A percentile compares a stretch with the other conserved stretches of the same genome.
Evolutionary conservation across 257 asterid species (phyloP).

Genomic region (Sherardia arvensis): DNA sequence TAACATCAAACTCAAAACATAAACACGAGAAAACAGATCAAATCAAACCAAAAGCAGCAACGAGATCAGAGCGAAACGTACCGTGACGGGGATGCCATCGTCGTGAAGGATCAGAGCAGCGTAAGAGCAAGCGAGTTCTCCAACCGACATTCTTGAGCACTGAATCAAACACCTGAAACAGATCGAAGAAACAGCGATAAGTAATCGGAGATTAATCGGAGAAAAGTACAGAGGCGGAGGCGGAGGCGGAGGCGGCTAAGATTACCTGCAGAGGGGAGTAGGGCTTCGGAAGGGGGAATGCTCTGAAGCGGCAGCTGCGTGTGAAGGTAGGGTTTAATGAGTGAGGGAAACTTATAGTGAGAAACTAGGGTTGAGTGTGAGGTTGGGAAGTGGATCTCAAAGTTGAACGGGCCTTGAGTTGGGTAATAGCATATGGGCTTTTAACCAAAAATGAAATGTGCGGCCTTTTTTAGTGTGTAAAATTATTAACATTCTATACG

Average conservation of each 20-base stretch:
- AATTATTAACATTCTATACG: too few species aligned
- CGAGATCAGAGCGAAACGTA: background rate
- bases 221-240: too few species aligned
- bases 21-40: background rate
- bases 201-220: background rate
- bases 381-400: background rate
- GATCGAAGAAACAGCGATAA: background rate
- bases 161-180: background rate
- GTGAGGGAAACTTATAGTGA: background rate
- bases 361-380: background rate
- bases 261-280: background rate
- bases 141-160: background rate
- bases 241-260: background rate
- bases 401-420: background rate
- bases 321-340: background rate
- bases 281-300: background rate
- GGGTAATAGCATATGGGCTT: too few species aligned
- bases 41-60: too few species aligned
- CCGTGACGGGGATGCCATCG: background rate
- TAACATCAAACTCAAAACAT: background rate
- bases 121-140: background rate
- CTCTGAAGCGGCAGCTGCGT: background rate
- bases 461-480: too few species aligned
- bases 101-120: constrained; percentile 1
- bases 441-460: too few species aligned